phyloP scores from a whole-genome alignment of 78 protist genomes.

The Guillardia theta region DNA sequence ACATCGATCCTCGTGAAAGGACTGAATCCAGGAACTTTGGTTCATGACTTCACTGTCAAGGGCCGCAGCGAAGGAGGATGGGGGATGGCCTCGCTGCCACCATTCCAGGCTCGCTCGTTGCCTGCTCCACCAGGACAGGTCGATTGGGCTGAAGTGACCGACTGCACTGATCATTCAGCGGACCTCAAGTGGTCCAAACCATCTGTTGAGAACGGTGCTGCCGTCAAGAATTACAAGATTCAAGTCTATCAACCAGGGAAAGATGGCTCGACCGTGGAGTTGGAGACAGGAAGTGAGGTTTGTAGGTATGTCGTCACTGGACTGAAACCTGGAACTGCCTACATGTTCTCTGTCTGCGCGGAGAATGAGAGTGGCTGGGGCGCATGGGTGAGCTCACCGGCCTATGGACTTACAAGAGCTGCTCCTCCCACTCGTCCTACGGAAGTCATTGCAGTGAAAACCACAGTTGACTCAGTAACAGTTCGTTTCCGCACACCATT shows the following conservation, averaged over 20 bases:
- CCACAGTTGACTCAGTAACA: neutral
- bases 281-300: neutral
- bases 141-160: neutral
- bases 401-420: neutral
- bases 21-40: neutral
- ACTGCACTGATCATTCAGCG: neutral
- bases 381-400: neutral
- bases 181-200: neutral
- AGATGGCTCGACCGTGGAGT: neutral
- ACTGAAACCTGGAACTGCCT: neutral
- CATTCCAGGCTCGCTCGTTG: neutral
- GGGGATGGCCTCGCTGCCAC: neutral
- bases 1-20: neutral
- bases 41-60: neutral
- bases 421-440: neutral
- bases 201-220: neutral
- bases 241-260: neutral
- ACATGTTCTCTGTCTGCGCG: slow-evolving; percentile 5
- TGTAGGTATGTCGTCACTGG: neutral
- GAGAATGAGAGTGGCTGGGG: neutral
- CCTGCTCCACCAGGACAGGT: neutral
- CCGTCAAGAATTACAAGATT: neutral
- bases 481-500: neutral
- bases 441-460: neutral
- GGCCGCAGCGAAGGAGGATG: neutral